Evolutionary conservation across 2,329 filamentous ascomycete genomes (phyloP).

Genomic region (Sporothrix pseudoabietina): DNA sequence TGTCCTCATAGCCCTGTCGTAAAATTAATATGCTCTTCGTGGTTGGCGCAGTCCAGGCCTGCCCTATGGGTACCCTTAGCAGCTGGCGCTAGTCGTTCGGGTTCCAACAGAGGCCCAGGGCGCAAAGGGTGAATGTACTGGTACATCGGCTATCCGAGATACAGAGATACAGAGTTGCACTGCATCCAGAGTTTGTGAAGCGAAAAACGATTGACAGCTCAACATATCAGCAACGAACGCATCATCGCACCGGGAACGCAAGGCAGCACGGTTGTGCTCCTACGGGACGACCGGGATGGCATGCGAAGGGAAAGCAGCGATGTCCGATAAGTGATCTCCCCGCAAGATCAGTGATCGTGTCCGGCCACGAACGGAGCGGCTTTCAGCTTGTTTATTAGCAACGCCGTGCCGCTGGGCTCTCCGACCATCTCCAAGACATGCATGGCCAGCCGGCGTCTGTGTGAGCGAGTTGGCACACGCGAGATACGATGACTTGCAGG

Average conservation of each 20-base stretch:
- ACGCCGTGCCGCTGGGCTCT: background rate
- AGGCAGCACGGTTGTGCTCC: background rate
- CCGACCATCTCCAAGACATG: background rate
- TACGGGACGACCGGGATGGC: background rate
- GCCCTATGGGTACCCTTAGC: background rate
- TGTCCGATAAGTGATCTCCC: background rate
- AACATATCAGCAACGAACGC: conserved; percentile 1
- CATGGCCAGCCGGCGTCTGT: background rate
- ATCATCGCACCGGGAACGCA: background rate
- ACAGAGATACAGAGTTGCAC: background rate
- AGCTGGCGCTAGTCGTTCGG: conserved; percentile 7
- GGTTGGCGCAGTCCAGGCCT: conserved; percentile 19
- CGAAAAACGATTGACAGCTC: conserved; percentile 13
- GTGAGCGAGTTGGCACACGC: background rate
- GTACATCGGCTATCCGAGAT: conserved; percentile 20
- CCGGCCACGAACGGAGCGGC: background rate
- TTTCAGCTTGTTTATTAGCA: background rate
- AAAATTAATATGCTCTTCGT: background rate
- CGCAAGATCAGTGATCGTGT: background rate
- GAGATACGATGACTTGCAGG: background rate
- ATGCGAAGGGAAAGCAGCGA: background rate
- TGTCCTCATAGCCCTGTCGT: background rate
- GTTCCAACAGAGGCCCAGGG: background rate
- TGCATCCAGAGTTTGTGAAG: background rate
- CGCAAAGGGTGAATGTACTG: background rate